Evolutionary conservation across 805 yeast species (phyloP).

Genomic region (Blastobotrys muscicola): DNA sequence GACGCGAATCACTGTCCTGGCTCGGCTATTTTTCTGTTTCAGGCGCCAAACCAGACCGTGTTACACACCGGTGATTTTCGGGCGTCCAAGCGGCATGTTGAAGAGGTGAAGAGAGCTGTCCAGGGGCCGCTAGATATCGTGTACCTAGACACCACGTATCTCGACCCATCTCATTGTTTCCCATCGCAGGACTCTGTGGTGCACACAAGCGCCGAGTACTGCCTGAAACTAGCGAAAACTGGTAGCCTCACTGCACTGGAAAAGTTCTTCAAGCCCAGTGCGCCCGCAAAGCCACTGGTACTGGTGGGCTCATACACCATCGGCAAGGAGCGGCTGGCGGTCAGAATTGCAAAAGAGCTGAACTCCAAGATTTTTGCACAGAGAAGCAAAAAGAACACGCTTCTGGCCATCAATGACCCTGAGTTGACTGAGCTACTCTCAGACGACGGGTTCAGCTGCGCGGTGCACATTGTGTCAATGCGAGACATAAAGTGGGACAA

Average conservation of each 20-base stretch:
- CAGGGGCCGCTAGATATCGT: constrained; percentile 41
- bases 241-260: constrained; percentile 16
- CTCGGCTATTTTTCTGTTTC: constrained; percentile 70
- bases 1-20: constrained; percentile 99
- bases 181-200: constrained; percentile 71
- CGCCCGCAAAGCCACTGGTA: constrained; percentile 35
- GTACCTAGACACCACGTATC: constrained; percentile 86
- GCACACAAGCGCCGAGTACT: constrained; percentile 45
- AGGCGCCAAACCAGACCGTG: constrained; percentile 29
- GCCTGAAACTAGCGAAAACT: constrained; percentile 31
- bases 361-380: constrained; percentile 34
- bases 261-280: constrained; percentile 11
- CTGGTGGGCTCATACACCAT: constrained; percentile 84
- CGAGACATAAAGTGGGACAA: constrained; percentile 34
- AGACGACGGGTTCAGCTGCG: constrained; percentile 37
- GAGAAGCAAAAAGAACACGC: constrained; percentile 37
- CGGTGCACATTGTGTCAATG: constrained; percentile 70
- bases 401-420: constrained; percentile 37
- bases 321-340: constrained; percentile 84
- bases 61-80: constrained; percentile 95
- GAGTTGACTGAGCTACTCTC: constrained; percentile 33
- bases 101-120: constrained; percentile 12
- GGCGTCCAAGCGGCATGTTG: constrained; percentile 45
- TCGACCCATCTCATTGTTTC: constrained; percentile 63
- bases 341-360: constrained; percentile 31